Base-by-base conservation (phyloP, 164 flowering plant species). In the Liquidambar formosana region DNA sequence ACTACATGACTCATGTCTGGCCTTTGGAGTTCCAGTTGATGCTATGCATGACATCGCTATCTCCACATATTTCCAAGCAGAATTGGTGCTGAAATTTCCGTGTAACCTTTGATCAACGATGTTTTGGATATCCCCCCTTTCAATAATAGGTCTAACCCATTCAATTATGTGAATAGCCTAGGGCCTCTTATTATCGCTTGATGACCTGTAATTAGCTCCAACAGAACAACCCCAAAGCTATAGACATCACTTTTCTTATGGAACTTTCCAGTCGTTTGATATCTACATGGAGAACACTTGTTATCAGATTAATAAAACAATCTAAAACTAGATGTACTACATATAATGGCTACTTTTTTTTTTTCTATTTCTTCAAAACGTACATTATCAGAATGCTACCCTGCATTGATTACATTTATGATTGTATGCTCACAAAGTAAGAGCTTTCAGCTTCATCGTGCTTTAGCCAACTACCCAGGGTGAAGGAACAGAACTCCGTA, bases 201-300 rank as follows among this genome's bases (percentile, higher is more conserved):
- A n/a, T 49, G 60, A 12, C 82, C 71, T 1, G 79, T 67, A 60
- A 79, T 48, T 26, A 79, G 28, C 71, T 73, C 72, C 22, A 79
- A 45, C 5, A 79, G 56, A 26, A 79, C 69, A n/a, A 78, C 53
- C 4, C 82, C 82, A 52, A 75, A 79, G 60, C 82, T 79, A 57
- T 68, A 79, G 0, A 79, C 75, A 66, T 79, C 82, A 53, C 75
- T 79, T 49, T 74, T 79, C 57, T 49, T 49, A 5, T 51, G 73
- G 13, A 73, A 57, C 54, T 57, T 48, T 10, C 63, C 33, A 3
- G 73, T 14, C 28, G 10, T 1, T 18, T 27, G 13, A 44, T 43
- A 70, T 15, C 82, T 79, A 70, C 63, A 72, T 0, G 3, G 54
- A 59, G 0, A 13, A 56, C 19, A 49, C 41, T 6, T 2, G 41